Evolutionary conservation across 1,284 basidiomycete genomes (phyloP), one percentile per base, ranked within the genome.

Genomic region (Dichomitus squalens): DNA sequence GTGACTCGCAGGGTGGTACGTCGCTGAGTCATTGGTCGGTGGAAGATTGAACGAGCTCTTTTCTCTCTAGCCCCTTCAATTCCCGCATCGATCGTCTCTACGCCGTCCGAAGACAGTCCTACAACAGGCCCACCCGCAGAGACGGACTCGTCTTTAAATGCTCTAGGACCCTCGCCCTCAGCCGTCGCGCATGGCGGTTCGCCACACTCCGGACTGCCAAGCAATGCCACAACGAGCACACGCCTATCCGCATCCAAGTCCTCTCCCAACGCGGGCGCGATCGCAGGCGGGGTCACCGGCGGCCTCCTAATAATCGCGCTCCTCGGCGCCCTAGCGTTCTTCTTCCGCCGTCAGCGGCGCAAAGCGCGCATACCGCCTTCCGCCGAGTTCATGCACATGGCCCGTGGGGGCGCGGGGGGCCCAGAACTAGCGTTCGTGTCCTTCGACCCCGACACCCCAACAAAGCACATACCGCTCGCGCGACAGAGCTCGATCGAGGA

Each of bases 361-460:
- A 53, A 40, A 14, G 29, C 12, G 2, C 54, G 50, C 39, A 25
- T 52, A 25, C 61, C 67, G 11, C 65, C 67, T 33, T 68, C 67
- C 16, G 63, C 66, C n/a, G 67, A 67, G 49, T 67, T 68, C 58
- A 60, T 66, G 64, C 55, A 54, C 44, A 43, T 53, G 18, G 54
- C 46, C 7, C 58, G 58, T 9, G 16, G 23, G 21, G 51, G 50
- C 39, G 34, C 27, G n/a, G 18, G 23, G 21, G 43, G 27, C 23
- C 11, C 49, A 5, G 35, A 29, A 16, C 49, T 47, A 29, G 36
- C 31, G 29, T 38, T 52, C 31, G 36, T 18, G 34, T 14, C 46
- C 4, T 23, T 47, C 14, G 40, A 23, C 39, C 47, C 8, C 16
- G 31, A 29, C 21, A 27, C 38, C n/a, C 48, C 35, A 20, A 43